Percentiles rank a stretch among this genome's conserved stretches.
phyloP scores from a whole-genome alignment of 495 filamentous ascomycete genomes.

The Hyaloscypha bicolor region DNA sequence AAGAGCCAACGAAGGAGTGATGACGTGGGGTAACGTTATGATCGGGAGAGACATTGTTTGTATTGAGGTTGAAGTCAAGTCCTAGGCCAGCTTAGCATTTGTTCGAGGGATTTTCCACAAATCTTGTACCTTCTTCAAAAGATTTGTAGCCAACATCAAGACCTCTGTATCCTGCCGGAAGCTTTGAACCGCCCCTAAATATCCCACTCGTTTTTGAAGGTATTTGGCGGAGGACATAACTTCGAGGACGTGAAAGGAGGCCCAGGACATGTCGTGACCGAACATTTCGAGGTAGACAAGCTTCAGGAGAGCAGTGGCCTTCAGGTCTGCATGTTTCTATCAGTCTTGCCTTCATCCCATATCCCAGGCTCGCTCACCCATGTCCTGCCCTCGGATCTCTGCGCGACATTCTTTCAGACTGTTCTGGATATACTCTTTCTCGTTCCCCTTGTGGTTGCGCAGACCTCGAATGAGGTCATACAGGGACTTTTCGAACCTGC shows the following conservation, averaged over 20 bases:
- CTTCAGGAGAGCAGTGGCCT: slow-evolving; percentile 93
- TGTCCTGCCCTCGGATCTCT: slow-evolving; percentile 87
- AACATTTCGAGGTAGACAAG: slow-evolving; percentile 98
- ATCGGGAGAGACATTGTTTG: slow-evolving; percentile 83
- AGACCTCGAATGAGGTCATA: slow-evolving; percentile 98
- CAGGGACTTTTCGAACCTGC: slow-evolving; percentile 97
- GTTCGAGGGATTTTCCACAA: background rate
- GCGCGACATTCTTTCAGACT: slow-evolving; percentile 90
- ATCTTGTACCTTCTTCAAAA: slow-evolving; percentile 81
- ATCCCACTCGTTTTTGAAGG: slow-evolving; percentile 90
- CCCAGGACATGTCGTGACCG: slow-evolving; percentile 99
- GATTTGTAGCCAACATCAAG: slow-evolving; percentile 94
- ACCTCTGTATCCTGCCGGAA: slow-evolving; percentile 96
- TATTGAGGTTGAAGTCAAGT: slow-evolving; percentile 73
- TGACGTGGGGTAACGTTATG: slow-evolving; percentile 84
- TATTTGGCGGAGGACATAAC: slow-evolving; percentile 97
- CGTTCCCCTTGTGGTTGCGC: slow-evolving; percentile 88
- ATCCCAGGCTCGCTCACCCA: slow-evolving; percentile 57
- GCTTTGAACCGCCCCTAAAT: slow-evolving; percentile 95
- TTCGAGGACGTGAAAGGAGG: slow-evolving; percentile 95
- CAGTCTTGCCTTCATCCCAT: slow-evolving; percentile 13
- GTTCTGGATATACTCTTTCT: slow-evolving; percentile 90
- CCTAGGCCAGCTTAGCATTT: slow-evolving; percentile 50
- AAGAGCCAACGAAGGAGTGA: slow-evolving; percentile 86
- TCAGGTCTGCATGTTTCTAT: slow-evolving; percentile 67